Conservation (phyloP, 208 protist genomes). For the Leishmania major region DNA sequence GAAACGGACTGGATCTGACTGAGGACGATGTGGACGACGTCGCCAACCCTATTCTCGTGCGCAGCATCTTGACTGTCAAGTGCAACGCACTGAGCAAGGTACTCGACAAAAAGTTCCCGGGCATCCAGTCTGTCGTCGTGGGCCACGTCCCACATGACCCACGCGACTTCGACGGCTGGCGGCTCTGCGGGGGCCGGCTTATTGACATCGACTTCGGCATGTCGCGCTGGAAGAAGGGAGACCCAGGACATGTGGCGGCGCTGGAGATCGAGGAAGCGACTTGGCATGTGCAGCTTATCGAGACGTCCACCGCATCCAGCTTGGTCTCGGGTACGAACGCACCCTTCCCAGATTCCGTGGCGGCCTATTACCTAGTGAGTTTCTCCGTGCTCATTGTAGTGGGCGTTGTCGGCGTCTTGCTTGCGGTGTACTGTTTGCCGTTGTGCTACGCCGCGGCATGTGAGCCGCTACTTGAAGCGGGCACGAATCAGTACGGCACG, state of each 20-base stretch:
- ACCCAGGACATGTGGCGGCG: conserved; percentile 84
- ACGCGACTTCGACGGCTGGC: conserved; percentile 79
- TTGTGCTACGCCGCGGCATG: not conserved
- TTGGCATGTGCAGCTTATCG: conserved; percentile 77
- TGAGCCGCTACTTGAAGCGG: conserved; percentile 17
- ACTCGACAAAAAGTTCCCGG: conserved; percentile 73
- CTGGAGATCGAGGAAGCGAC: conserved; percentile 82
- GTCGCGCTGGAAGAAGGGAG: conserved; percentile 89
- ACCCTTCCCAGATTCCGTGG: conserved; percentile 12
- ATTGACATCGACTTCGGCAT: conserved; percentile 91
- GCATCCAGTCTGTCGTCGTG: conserved; percentile 86
- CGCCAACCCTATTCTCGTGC: conserved; percentile 85
- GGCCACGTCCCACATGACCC: conserved; percentile 88
- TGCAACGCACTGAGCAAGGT: conserved; percentile 70
- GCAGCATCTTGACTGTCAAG: conserved; percentile 82
- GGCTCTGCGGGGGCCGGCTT: conserved; percentile 71
- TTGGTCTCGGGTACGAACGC: conserved; percentile 2
- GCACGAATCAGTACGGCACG: conserved; percentile 21
- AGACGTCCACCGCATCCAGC: conserved; percentile 49
- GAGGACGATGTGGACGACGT: conserved; percentile 76
- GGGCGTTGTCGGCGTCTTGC: conserved; percentile 12
- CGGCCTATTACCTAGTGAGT: conserved; percentile 17
- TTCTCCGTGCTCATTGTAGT: conserved; percentile 20
- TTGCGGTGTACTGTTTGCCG: conserved; percentile 21
- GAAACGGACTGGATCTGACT: conserved; percentile 55